These are phyloP conservation scores for Aegilops longissima DNA, from an alignment of 176 grass and related monocot species.

Conservation along the genomic window DNA sequence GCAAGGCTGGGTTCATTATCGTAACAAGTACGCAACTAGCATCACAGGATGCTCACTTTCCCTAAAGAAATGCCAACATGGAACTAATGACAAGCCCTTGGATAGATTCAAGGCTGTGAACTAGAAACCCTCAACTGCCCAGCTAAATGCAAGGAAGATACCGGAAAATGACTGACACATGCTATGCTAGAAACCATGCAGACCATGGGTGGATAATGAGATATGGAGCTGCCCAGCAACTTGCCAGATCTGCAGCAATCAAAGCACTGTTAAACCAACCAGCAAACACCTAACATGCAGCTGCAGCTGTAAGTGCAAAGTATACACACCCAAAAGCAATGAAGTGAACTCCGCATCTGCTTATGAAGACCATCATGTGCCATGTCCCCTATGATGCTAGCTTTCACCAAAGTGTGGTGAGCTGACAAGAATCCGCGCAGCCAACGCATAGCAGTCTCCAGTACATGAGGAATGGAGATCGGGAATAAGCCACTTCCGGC, in stretches of 20 bases:
- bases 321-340: not conserved
- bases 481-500: not conserved
- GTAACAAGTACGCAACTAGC: not conserved
- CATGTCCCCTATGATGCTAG: not conserved
- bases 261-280: conserved; percentile 3
- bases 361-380: not conserved
- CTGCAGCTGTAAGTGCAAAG: not conserved
- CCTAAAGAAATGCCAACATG: not conserved
- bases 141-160: conserved; percentile 7
- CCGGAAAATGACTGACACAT: not conserved
- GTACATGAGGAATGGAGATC: not conserved
- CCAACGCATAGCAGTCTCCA: not conserved
- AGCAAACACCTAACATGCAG: conserved; percentile 5
- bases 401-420: not conserved
- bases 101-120: not conserved
- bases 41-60: not conserved
- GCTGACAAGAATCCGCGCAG: too few relatives aligned
- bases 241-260: not conserved
- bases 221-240: not conserved
- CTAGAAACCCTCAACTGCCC: not conserved
- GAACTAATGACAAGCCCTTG: too few relatives aligned
- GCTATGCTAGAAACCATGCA: conserved; percentile 5
- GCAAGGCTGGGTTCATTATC: not conserved
- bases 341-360: conserved; percentile 12
- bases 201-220: not conserved